Base-by-base conservation (phyloP, 2,329 filamentous ascomycete genomes). In the Monosporascus sp. region DNA sequence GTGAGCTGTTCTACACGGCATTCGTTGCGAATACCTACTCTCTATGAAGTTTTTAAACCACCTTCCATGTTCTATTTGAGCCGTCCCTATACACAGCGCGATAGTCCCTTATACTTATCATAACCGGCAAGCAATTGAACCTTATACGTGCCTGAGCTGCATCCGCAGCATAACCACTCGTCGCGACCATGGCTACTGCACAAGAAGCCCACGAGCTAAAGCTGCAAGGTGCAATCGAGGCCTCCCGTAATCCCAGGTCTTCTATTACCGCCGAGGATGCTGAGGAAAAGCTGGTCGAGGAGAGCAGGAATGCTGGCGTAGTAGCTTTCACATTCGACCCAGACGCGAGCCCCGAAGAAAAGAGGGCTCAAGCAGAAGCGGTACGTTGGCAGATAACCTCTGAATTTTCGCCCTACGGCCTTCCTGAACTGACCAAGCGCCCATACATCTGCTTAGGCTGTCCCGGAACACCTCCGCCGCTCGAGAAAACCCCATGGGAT, bases 291-390 rank as follows among this genome's bases (percentile, higher is more conserved):
- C 80, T 97, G 48, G 79, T 96, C 25, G 77, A 89, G 51, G 86
- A 96, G 70, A 90, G 89, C 61, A 83, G 80, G 65, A 87, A 88
- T 64, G 89, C 87, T 14, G 94, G 94, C 43, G 83, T 88, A 24
- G 75, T 86, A 31, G 92, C 90, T 58, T 94, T 89, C 68, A 82
- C 86, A 57, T 99, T 97, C 74, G 82, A 99, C 67, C 90, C 94
- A 1, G 75, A 96, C 75, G 92, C 91, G 43, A 86, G 80, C 44
- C 80, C 87, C 1, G 89, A 91, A 68, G 80, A 96, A 71, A 99
- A 99, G 77, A 86, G 82, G 56, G 87, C 87, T 35, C 89, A 92
- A 68, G 86, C 88, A 22, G 78, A 81, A 78, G 82, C 86, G 67
- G 90, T 96, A 79, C 64, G 87, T 78, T 44, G 48, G 44, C 55